Base-by-base conservation (phyloP, 2,329 filamentous ascomycete species). In the Fusarium illudens region DNA sequence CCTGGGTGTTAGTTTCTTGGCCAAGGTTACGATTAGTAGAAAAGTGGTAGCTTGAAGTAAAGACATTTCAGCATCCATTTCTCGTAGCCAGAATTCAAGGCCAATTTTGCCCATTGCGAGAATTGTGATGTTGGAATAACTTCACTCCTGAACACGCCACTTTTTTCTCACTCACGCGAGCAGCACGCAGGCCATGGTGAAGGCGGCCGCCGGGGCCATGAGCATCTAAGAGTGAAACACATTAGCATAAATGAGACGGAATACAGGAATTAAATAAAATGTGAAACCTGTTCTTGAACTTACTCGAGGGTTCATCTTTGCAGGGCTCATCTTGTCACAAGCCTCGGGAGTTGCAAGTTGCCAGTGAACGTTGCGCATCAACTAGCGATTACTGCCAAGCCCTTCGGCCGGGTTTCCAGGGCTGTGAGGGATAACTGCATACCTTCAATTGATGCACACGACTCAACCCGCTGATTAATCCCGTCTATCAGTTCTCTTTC, bases 111-210 rank as follows among this genome's bases (percentile, higher is more conserved):
- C n/a, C 4, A 4, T 32, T 19, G 13, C 11, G 37, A 22, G 30
- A n/a, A 30, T 32, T n/a, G 19, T 19, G 33, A 25, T 22, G 44
- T 42, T 30, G 46, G 3, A 22, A 60, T 19, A 22, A 17, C 37
- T 64, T 58, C 19, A 44, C 30, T 46, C 13, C 20, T 19, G 51
- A 67, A 58, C 59, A 70, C 62, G 61, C 64, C 68, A 66, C 58
- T 70, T 65, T 65, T 57, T 62, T 25, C 37, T 46, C 29, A 73
- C 79, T 71, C 75, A 83, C 77, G 82, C 82, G 60, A 86, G 83
- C 20, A 86, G 76, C 12, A 86, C 73, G 48, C 80, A 77, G 4
- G 84, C 84, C 84, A 87, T 87, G 17, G 82, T 83, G 63, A 86
- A 85, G 36, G 84, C 84, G 17, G 84, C 84, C 20, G 83, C 74